These are phyloP conservation scores for Phytophthora pseudosyringae DNA, from an alignment of 352 stramenopile species.

Conservation along the genomic window DNA sequence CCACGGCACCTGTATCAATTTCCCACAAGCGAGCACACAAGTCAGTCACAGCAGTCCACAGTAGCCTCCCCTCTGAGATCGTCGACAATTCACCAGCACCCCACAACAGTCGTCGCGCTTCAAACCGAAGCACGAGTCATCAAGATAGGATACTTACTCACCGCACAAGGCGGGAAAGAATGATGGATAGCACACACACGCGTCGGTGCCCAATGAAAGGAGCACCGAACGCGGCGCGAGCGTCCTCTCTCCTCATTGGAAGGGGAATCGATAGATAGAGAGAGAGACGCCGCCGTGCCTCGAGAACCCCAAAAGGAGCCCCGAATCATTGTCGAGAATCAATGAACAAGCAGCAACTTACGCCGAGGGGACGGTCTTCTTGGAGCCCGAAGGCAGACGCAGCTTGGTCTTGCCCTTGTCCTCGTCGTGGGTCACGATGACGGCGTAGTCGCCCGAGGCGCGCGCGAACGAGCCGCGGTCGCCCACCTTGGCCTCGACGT, in stretches of 20 bases:
- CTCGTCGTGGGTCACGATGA: conserved; percentile 98
- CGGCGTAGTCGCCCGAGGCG: conserved; percentile 97
- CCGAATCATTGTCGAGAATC: conserved; percentile 36
- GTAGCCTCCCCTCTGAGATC: neutral
- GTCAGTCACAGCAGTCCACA: conserved; percentile 40
- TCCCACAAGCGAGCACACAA: conserved; percentile 30
- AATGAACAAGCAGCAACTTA: conserved; percentile 70
- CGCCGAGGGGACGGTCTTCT: conserved; percentile 96
- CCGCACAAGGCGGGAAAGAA: conserved; percentile 73
- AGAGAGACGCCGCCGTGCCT: conserved; percentile 43
- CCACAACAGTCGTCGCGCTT: neutral
- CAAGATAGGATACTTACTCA: conserved; percentile 82
- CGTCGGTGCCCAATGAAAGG: conserved; percentile 7
- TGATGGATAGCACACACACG: conserved; percentile 50
- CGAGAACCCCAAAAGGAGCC: conserved; percentile 19
- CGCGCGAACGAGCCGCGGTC: conserved; percentile 97
- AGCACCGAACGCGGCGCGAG: conserved; percentile 33
- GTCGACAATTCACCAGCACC: conserved; percentile 20
- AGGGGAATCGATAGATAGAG: conserved; percentile 6
- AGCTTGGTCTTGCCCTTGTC: conserved; percentile 98
- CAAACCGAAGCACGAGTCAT: neutral
- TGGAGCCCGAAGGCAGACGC: conserved; percentile 96
- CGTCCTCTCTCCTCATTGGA: conserved; percentile 16
- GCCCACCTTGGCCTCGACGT: conserved; percentile 96
- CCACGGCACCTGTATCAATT: conserved; percentile 89